Evolutionary conservation across 2,329 filamentous ascomycete genomes (phyloP).

Genomic region (Podosphaera aphanis): DNA sequence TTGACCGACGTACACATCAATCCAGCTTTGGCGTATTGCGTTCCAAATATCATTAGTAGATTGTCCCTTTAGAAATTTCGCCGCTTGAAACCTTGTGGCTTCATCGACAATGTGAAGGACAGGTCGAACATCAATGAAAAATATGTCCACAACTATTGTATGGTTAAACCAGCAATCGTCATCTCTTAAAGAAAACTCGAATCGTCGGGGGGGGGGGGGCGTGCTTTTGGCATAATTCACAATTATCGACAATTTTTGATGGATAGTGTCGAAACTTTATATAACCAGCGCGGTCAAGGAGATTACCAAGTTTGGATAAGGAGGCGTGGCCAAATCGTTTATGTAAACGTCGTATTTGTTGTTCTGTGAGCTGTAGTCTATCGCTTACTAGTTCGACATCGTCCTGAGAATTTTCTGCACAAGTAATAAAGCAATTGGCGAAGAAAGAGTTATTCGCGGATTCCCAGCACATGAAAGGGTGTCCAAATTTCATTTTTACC

Average conservation of each 20-base stretch:
- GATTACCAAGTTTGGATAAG: too few species aligned
- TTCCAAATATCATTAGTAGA: neutral
- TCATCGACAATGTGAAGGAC: conserved; percentile 2
- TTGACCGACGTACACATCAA: conserved; percentile 2
- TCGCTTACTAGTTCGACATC: too few species aligned
- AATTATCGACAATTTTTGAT: neutral
- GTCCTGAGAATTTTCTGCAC: too few species aligned
- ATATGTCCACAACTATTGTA: conserved; percentile 1
- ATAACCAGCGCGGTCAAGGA: too few species aligned
- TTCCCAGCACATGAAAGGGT: too few species aligned
- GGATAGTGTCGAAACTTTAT: too few species aligned
- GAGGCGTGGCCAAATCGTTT: too few species aligned
- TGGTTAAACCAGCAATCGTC: conserved; percentile 1
- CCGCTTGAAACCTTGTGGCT: conserved; percentile 1
- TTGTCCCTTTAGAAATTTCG: conserved; percentile 1
- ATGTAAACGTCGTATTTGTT: too few species aligned
- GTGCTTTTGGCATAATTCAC: neutral
- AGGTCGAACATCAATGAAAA: conserved; percentile 1
- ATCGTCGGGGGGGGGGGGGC: neutral
- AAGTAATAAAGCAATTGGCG: too few species aligned
- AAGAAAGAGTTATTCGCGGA: too few species aligned
- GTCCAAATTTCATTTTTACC: too few species aligned
- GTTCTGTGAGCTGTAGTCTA: too few species aligned
- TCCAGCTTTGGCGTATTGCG: conserved; percentile 2
- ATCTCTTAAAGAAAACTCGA: neutral